phyloP scores from a whole-genome alignment of 371 early-diverging fungal genomes.

The Mortierella sp. region DNA sequence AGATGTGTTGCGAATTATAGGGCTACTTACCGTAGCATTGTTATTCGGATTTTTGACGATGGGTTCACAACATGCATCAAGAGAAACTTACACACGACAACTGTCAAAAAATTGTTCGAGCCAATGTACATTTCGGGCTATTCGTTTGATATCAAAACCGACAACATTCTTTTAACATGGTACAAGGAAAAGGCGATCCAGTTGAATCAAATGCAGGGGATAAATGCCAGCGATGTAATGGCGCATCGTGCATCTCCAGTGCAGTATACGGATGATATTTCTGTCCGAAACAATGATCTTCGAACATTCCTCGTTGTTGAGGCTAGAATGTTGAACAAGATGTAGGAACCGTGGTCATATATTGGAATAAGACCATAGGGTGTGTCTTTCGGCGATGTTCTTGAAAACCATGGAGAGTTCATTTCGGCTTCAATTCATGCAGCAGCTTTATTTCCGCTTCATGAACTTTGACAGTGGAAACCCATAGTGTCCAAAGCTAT shows the following conservation, averaged over 20 bases:
- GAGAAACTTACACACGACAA: background rate
- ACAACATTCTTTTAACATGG: conserved; percentile 2
- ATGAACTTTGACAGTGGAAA: too few relatives aligned
- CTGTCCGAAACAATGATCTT: background rate
- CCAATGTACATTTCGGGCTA: background rate
- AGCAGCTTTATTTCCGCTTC: too few relatives aligned
- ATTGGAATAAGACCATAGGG: too few relatives aligned
- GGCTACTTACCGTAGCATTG: conserved; percentile 38
- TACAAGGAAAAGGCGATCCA: background rate
- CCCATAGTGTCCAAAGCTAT: too few relatives aligned
- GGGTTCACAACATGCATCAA: conserved; percentile 6
- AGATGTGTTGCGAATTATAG: background rate
- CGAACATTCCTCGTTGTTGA: too few relatives aligned
- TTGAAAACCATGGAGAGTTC: too few relatives aligned
- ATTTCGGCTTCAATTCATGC: too few relatives aligned
- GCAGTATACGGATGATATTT: background rate
- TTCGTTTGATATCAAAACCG: conserved; percentile 3
- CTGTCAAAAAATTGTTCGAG: background rate
- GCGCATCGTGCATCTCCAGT: background rate
- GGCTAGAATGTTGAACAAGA: too few relatives aligned
- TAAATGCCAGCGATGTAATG: background rate
- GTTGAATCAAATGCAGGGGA: background rate
- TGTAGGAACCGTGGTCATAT: too few relatives aligned
- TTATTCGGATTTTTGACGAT: background rate
- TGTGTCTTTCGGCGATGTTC: too few relatives aligned